Evolutionary conservation across 2,329 filamentous ascomycete genomes (phyloP), one percentile per base, ranked within the genome.

Genomic region (Parafenestella ontariensis): DNA sequence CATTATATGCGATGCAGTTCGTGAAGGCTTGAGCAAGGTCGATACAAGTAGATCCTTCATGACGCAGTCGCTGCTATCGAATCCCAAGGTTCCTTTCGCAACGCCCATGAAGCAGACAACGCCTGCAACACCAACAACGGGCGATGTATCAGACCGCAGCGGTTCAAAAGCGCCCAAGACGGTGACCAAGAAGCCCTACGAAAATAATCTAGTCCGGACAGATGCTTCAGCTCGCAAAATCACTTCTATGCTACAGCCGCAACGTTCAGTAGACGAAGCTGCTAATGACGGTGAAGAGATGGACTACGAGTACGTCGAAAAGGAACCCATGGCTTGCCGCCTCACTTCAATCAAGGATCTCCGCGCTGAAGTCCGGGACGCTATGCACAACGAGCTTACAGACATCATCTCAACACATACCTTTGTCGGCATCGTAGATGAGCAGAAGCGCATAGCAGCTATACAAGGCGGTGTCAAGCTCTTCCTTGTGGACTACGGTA

Each of bases 31-130:
- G 3, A 89, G 92, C 10, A 88, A 89, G 45, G 93, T 98, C 6
- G 95, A 99, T 73, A 93, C 90, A 20, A 98, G 94, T 69, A 88
- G 95, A 42, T 96, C 92, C 0, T 99, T 98, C 76, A 86, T 93
- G 81, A 96, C 93, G 0, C 95, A 99, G 73, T 96, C 89, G 1
- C 83, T 99, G 9, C 85, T 99, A 1, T 66, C 62, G 5, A 68
- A 68, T 18, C 66, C 59, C 15, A 74, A 63, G 55, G 72, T 59
- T 59, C 75, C 61, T 78, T 81, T 69, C 54, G 72, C 69, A 71
- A 71, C 60, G 52, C 74, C 75, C 9, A 64, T 70, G 75, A 72
- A 75, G 75, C 67, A 76, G 77, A 66, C 43, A 42, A 62, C 52
- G 21, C 62, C 50, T 24, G 47, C 49, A 15, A 68, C 62, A 20